Evolutionary conservation across 345 rosid genomes (phyloP).

Genomic region (Euphorbia lathyris): DNA sequence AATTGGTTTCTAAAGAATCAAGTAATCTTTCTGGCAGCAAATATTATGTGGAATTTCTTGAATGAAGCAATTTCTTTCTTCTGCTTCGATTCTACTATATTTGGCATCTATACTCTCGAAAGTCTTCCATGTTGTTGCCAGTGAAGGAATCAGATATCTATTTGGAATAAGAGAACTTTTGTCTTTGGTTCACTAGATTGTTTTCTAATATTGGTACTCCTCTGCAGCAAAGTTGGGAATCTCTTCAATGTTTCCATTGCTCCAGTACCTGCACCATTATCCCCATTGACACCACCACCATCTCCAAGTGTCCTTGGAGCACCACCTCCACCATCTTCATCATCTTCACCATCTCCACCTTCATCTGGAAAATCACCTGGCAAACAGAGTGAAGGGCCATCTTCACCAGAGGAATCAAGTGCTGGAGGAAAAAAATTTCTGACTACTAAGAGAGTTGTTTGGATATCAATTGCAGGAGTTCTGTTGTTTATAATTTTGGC

Average conservation of each 20-base stretch:
- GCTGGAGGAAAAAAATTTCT: slow-evolving; percentile 41
- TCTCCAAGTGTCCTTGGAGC: slow-evolving; percentile 15
- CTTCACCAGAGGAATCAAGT: slow-evolving; percentile 47
- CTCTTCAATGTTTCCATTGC: slow-evolving; percentile 54
- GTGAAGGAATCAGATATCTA: not conserved
- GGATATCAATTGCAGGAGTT: slow-evolving; percentile 73
- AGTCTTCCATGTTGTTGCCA: not conserved
- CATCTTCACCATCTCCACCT: slow-evolving; percentile 32
- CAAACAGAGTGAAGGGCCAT: slow-evolving; percentile 57
- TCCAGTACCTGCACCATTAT: slow-evolving; percentile 52
- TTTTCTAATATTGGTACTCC: slow-evolving; percentile 18
- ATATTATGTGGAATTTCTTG: not conserved
- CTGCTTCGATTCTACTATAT: not conserved
- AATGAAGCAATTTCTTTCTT: slow-evolving; percentile 8
- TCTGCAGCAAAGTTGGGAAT: slow-evolving; percentile 81
- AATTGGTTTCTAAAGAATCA: not conserved
- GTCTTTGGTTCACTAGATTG: not conserved
- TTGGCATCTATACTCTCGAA: slow-evolving; percentile 4
- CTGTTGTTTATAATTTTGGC: slow-evolving; percentile 52
- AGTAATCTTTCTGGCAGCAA: not conserved
- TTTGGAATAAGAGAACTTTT: slow-evolving; percentile 1
- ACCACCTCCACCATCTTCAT: slow-evolving; percentile 25
- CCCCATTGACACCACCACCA: slow-evolving; percentile 45
- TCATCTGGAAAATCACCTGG: slow-evolving; percentile 38
- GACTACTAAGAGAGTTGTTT: slow-evolving; percentile 53